A percentile compares a stretch with the other conserved stretches of the same genome.
Evolutionary conservation across 116 monocot genomes (phyloP).

Genomic region (Thalassia testudinum): DNA sequence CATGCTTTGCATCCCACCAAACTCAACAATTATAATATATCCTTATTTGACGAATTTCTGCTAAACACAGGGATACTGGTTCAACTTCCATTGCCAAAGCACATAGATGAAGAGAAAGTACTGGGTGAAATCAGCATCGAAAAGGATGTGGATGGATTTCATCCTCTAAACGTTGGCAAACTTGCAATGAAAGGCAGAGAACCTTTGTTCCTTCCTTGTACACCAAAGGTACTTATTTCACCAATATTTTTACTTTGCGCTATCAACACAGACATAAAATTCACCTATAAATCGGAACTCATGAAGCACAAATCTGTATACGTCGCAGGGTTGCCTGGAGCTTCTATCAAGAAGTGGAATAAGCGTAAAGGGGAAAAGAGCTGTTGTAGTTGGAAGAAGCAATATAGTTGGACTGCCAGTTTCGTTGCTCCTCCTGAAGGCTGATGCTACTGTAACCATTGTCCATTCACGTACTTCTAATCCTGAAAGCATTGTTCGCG

Average conservation of each 20-base stretch:
- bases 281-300: too few relatives aligned
- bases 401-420: slow-evolving; percentile 92
- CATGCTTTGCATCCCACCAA: too few relatives aligned
- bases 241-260: neutral
- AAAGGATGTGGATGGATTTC: slow-evolving; percentile 97
- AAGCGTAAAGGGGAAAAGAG: slow-evolving; percentile 50
- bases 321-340: slow-evolving; percentile 37
- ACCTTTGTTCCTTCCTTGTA: slow-evolving; percentile 76
- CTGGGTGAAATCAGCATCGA: slow-evolving; percentile 70
- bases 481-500: slow-evolving; percentile 51
- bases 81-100: slow-evolving; percentile 84
- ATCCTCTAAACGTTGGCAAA: slow-evolving; percentile 89
- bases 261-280: too few relatives aligned
- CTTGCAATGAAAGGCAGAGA: slow-evolving; percentile 94
- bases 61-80: slow-evolving; percentile 57
- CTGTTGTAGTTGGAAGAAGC: slow-evolving; percentile 87
- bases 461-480: slow-evolving; percentile 74
- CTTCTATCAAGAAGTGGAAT: slow-evolving; percentile 74
- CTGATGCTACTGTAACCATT: slow-evolving; percentile 80
- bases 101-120: slow-evolving; percentile 84
- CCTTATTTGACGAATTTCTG: too few relatives aligned
- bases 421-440: slow-evolving; percentile 66
- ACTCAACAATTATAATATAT: too few relatives aligned
- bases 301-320: too few relatives aligned
- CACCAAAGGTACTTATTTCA: slow-evolving; percentile 56